Conservation (phyloP, 164 flowering plant genomes). For the Macadamia integrifolia region DNA sequence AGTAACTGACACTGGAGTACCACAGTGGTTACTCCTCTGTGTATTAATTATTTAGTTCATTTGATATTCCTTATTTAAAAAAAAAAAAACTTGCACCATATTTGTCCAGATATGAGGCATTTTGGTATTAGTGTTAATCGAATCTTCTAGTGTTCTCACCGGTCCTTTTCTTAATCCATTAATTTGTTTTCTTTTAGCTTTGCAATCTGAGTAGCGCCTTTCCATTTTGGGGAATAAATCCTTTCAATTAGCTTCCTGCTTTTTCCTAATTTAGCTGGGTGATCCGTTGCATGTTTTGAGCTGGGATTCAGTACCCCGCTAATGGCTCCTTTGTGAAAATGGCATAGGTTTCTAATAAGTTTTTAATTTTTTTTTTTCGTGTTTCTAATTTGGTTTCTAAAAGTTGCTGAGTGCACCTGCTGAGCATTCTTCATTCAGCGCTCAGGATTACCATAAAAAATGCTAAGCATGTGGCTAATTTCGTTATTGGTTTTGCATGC, state of each 20-base stretch:
- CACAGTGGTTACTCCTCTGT: no score
- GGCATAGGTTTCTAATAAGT: no score
- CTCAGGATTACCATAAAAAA: neutral
- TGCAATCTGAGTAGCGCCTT: neutral
- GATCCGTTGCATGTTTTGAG: neutral
- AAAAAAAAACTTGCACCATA: no score
- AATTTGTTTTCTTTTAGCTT: neutral
- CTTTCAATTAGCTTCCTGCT: neutral
- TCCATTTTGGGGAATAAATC: neutral
- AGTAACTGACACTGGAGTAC: neutral
- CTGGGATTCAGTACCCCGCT: neutral
- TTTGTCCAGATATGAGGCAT: no score
- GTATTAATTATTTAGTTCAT: no score
- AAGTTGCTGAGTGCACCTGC: no score
- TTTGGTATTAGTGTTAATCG: no score
- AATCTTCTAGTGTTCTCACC: no score
- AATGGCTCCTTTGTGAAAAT: neutral
- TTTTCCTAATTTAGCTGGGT: neutral
- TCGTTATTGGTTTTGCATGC: slow-evolving; percentile 2
- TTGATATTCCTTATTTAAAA: no score
- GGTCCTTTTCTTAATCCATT: no score
- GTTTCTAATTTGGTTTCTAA: neutral
- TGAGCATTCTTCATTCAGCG: no score
- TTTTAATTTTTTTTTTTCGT: neutral
- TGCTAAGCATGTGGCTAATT: neutral